Evolutionary conservation across 192 early-diverging fungal genomes (phyloP), one percentile per base, ranked within the genome.

Genomic region (Backusella macrospora): DNA sequence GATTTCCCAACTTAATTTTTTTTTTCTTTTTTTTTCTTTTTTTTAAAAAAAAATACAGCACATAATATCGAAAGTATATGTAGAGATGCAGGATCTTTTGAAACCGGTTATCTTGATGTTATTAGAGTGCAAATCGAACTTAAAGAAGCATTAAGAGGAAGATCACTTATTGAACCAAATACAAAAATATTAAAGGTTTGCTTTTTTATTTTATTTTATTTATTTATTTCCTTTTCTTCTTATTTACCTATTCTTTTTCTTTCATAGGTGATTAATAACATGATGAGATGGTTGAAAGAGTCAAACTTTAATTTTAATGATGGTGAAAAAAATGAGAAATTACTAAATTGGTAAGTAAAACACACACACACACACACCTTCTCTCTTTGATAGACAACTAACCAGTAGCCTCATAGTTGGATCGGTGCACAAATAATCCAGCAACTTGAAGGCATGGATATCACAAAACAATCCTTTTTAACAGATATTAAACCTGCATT

Each of bases 51-150:
- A n/a, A n/a, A n/a, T n/a, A n/a, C n/a, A n/a, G 86, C 86, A 0
- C 88, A 89, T 73, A 90, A 89, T 52, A 84, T 89, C 37, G 89
- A 91, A 67, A 83, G 85, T 49, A 80, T 81, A 2, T 80, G 85
- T 8, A 83, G 90, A 23, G 79, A 83, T 0, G 79, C 89, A 49
- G 82, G 80, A 13, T 89, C 89, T 0, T 69, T 77, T 44, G 84
- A 86, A 66, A 67, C 87, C 7, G 26, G 6, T 10, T 59, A 59
- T 14, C 52, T 23, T 0, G 10, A 21, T 6, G 4, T 59, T 12
- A 1, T 23, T 26, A 59, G n/a, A 23, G 18, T 59, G 0, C 8
- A 23, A 12, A 23, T 59, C 21, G 52, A 59, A 23, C 52, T 59
- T n/a, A 23, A 26, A 0, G 52, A 59, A 59, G 21, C 52, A 26